phyloP scores from a whole-genome alignment of 2,329 filamentous ascomycete species.

The Fusarium sp. region DNA sequence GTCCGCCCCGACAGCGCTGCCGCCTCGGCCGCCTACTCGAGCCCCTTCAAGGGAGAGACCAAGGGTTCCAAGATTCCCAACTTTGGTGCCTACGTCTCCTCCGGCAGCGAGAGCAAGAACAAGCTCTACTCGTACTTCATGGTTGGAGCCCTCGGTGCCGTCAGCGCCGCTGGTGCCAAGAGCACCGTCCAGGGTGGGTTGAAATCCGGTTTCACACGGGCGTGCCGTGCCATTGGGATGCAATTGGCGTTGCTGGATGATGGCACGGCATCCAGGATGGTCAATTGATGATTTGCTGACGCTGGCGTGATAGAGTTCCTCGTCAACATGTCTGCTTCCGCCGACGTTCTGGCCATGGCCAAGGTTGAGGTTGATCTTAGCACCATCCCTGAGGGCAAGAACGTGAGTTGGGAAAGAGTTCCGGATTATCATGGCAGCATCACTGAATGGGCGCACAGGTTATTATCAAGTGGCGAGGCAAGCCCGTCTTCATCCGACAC shows the following conservation, averaged over 20 bases:
- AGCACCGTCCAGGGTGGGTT: constrained; percentile 93
- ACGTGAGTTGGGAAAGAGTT: constrained; percentile 67
- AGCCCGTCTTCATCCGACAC: constrained; percentile 99
- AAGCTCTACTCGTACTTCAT: constrained; percentile 98
- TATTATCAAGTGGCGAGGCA: constrained; percentile 99
- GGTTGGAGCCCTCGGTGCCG: constrained; percentile 92
- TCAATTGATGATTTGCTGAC: constrained; percentile 45
- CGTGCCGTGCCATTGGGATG: constrained; percentile 43
- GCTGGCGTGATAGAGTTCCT: constrained; percentile 79
- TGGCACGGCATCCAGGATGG: constrained; percentile 14
- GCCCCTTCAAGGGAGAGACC: constrained; percentile 68
- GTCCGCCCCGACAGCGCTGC: constrained; percentile 58
- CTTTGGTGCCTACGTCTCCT: constrained; percentile 86
- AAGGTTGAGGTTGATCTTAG: constrained; percentile 98
- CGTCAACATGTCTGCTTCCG: constrained; percentile 99
- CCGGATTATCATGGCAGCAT: background rate
- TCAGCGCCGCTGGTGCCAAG: constrained; percentile 94
- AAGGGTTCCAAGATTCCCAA: constrained; percentile 78
- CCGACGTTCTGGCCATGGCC: constrained; percentile 97
- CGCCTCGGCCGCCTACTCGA: constrained; percentile 61
- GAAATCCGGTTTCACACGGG: constrained; percentile 4
- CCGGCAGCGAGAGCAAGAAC: constrained; percentile 72
- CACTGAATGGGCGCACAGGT: constrained; percentile 61
- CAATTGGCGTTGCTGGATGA: constrained; percentile 38
- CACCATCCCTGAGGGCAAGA: constrained; percentile 98